Evolutionary conservation across 1,284 basidiomycete species (phyloP), one percentile per base, ranked within the genome.

Genomic region (Grifola frondosa): DNA sequence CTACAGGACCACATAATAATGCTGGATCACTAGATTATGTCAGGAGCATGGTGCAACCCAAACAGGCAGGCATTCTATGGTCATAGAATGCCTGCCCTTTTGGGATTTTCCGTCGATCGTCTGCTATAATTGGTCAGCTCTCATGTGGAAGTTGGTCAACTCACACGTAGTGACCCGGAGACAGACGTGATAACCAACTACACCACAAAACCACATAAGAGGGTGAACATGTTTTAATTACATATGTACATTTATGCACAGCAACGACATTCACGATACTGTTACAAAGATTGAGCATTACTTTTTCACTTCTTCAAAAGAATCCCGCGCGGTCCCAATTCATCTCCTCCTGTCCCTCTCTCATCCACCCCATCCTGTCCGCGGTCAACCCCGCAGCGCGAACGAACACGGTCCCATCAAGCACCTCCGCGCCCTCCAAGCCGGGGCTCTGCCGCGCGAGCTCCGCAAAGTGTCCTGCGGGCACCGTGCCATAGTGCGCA

Each of bases 341-440:
- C 39, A 40, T 30, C 8, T 44, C 32, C 26, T 51, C 40, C 43
- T 74, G 63, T 0, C 73, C 73, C 46, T 79, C 74, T 17, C 68
- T 64, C 29, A 77, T 67, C 71, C 77, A 74, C 3, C 75, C 77
- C 41, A 80, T 62, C 42, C 69, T 64, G 34, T 70, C 62, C 29
- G 68, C 66, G 1, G 78, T 78, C 56, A 83, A 48, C 37, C 68
- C 70, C 0, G 78, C 81, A 3, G 67, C 64, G 22, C 80, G 64
- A 16, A 80, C 48, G 53, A 85, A 85, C 36, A 86, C 51, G 8
- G 71, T 75, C 6, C 82, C 83, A 50, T 84, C 82, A 23, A 85
- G 52, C 39, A 78, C 46, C 46, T 78, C 75, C 1, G 73, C 75
- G 46, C 60, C 19, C 42, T 54, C 30, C 36, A 79, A 51, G n/a